Evolutionary conservation across 1,284 basidiomycete species (phyloP).

Genomic region (Naganishia albida): DNA sequence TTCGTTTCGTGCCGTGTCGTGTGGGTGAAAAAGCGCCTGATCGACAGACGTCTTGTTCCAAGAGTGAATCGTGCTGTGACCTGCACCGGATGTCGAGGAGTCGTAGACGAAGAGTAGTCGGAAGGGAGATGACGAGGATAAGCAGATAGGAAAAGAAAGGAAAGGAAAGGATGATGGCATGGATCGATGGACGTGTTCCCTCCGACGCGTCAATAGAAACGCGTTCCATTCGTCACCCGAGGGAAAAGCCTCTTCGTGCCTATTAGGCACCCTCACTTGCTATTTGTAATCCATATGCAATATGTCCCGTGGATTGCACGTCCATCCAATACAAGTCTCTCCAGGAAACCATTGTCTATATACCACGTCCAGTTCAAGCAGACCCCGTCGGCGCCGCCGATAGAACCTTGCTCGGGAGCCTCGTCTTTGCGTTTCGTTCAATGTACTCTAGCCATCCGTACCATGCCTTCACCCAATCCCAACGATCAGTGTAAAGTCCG

Average conservation of each 20-base stretch:
- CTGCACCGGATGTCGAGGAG: constrained; percentile 18
- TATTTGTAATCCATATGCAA: too few species aligned
- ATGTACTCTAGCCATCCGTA: constrained; percentile 73
- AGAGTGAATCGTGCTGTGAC: constrained; percentile 19
- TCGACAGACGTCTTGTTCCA: constrained; percentile 9
- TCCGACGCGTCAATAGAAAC: neutral
- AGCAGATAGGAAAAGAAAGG: neutral
- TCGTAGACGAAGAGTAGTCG: neutral
- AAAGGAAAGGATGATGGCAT: neutral
- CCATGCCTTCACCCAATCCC: constrained; percentile 57
- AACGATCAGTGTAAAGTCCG: neutral
- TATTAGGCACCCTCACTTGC: too few species aligned
- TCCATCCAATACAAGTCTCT: constrained; percentile 1
- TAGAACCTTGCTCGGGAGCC: neutral
- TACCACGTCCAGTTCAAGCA: neutral
- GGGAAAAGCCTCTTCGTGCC: neutral
- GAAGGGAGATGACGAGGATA: neutral
- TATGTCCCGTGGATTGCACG: too few species aligned
- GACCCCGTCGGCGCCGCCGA: constrained; percentile 1
- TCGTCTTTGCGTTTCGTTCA: constrained; percentile 57
- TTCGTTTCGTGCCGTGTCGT: constrained; percentile 4
- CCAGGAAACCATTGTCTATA: neutral
- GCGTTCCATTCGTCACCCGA: neutral
- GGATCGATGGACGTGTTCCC: neutral
- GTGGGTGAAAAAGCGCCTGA: neutral